Evolutionary conservation across 2,329 filamentous ascomycete genomes (phyloP).

Genomic region (Colletotrichum filicis): DNA sequence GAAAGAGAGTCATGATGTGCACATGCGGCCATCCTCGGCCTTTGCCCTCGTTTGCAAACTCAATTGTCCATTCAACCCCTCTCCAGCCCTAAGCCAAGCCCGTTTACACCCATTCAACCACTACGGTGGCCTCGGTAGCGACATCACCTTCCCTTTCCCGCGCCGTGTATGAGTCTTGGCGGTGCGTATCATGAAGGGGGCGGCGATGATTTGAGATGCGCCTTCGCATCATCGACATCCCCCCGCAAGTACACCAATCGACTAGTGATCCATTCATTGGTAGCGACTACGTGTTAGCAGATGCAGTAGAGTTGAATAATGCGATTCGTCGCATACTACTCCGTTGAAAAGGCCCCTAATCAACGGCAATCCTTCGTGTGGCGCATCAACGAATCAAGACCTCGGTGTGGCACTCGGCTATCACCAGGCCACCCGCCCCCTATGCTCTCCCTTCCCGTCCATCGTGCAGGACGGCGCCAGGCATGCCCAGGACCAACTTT

Average conservation of each 20-base stretch:
- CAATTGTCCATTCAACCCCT: neutral
- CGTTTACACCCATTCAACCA: neutral
- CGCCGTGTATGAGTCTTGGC: neutral
- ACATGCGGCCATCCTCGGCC: constrained; percentile 3
- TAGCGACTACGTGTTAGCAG: neutral
- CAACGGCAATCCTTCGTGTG: constrained; percentile 6
- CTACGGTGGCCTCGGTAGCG: neutral
- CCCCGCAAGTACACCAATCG: neutral
- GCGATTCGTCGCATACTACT: neutral
- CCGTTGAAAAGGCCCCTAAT: neutral
- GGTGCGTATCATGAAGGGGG: neutral
- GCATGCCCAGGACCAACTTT: neutral
- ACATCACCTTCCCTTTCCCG: constrained; percentile 3
- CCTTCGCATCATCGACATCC: neutral
- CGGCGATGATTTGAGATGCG: neutral
- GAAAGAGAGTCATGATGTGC: neutral
- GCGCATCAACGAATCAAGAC: constrained; percentile 7
- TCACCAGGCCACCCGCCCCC: constrained; percentile 4
- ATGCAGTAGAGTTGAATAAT: neutral
- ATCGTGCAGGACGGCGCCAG: constrained; percentile 4
- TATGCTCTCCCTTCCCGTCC: neutral
- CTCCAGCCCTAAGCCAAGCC: constrained; percentile 13
- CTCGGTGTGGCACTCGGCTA: constrained; percentile 18
- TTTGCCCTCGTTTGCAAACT: neutral
- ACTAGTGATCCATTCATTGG: neutral